Evolutionary conservation across 1,284 basidiomycete species (phyloP).

Genomic region (Apiotrichum gracile): DNA sequence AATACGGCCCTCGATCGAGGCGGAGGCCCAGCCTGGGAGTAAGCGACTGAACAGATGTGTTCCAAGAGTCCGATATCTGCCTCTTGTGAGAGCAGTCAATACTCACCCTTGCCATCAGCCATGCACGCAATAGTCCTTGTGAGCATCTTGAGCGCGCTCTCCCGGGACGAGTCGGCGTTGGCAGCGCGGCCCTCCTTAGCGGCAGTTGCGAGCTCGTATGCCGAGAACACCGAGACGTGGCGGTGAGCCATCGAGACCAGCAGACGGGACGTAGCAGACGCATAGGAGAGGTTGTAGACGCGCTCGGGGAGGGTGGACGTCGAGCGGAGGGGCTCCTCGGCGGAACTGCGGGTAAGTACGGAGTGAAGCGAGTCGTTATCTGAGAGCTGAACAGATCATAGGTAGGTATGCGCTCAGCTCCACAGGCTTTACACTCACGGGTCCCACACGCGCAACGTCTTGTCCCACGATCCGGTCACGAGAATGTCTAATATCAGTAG

Average conservation of each 20-base stretch:
- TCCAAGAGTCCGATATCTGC: too few species aligned
- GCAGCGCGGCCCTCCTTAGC: constrained; percentile 54
- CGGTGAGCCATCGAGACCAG: constrained; percentile 88
- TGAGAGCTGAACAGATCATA: too few species aligned
- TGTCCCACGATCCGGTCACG: constrained; percentile 86
- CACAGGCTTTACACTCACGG: constrained; percentile 44
- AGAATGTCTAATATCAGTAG: constrained; percentile 55
- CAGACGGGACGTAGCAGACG: constrained; percentile 52
- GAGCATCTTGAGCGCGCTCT: constrained; percentile 93
- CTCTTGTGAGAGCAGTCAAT: too few species aligned
- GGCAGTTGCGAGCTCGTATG: constrained; percentile 58
- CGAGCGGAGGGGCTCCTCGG: constrained; percentile 54
- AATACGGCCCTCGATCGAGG: constrained; percentile 90
- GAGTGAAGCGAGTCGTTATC: too few species aligned
- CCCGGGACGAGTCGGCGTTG: constrained; percentile 66
- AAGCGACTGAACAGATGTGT: background rate
- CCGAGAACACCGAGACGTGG: constrained; percentile 78
- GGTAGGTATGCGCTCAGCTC: background rate
- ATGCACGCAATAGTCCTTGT: constrained; percentile 85
- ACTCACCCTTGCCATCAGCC: constrained; percentile 78
- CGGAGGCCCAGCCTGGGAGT: constrained; percentile 78
- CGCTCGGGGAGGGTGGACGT: constrained; percentile 70
- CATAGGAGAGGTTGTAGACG: constrained; percentile 64
- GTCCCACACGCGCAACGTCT: constrained; percentile 81
- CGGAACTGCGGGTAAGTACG: constrained; percentile 14